Base-by-base conservation (phyloP, 176 grass and related monocot genomes). In the Eragrostis curvula region DNA sequence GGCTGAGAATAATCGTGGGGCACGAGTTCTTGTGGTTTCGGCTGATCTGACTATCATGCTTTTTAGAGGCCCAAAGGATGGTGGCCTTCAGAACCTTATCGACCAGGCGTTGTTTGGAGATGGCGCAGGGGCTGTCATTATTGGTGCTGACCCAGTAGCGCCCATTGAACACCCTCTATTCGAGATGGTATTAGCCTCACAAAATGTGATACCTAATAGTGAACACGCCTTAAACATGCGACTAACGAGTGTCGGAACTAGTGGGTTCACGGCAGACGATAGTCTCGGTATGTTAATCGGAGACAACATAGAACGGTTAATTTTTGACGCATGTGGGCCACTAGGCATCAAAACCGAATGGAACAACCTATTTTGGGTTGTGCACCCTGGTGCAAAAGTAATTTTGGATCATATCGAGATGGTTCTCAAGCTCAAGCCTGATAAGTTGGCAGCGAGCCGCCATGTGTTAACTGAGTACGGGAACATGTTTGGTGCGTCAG, bases 311-410 rank as follows among this genome's bases (percentile, higher is more conserved):
- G 87, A 88, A 59, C 76, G 32, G 12, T 85, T 83, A 69, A 78
- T 96, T n/a, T 12, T 5, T 0, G 68, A 96, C 30, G 75, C 90
- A 3, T 75, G 88, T 5, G 25, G 0, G 8, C 79, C 74, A 5
- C 66, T 96, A 3, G 90, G 82, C 27, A 7, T 67, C 12, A 66
- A 28, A 9, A 68, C 56, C 8, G 15, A 83, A 23, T 94, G 83
- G 81, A 94, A 92, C 32, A 88, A 90, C 66, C 69, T 94, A n/a
- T 94, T 94, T 79, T 94, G 89, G 87, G 73, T 84, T 1, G 77
- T 88, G 9, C 93, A 92, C 67, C 87, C 90, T 3, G 87, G 90
- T 0, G 83, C 87, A 0, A 59, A 81, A 0, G 79, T 50, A 6
- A 81, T 92, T 52, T 14, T 90, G 18, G 87, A 90, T 81, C 68